A percentile compares a stretch with the other conserved stretches of the same genome.
These are phyloP conservation scores for Astraeus odoratus DNA, from an alignment of 768 basidiomycete genomes.

Conservation along the genomic window DNA sequence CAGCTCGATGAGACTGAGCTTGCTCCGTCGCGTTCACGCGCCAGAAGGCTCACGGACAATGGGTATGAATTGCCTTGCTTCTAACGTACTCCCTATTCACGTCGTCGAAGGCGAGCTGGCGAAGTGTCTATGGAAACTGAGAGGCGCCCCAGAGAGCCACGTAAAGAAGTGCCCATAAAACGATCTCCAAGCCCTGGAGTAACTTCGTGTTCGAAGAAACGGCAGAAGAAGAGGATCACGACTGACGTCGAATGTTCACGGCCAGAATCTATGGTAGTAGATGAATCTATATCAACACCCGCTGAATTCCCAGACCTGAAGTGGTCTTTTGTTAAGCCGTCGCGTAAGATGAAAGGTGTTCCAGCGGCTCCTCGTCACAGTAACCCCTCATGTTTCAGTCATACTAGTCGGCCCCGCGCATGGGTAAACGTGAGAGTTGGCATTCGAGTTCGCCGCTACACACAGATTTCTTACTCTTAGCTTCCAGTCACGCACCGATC, in stretches of 20 bases:
- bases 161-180: neutral
- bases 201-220: neutral
- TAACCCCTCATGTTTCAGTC: neutral
- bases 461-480: neutral
- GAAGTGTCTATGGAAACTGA: too few species aligned
- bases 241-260: neutral
- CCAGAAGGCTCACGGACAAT: neutral
- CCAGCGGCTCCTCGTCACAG: neutral
- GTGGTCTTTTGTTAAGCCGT: constrained; percentile 17
- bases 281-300: too few species aligned
- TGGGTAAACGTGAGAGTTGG: constrained; percentile 22
- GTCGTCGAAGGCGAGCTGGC: too few species aligned
- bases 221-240: neutral
- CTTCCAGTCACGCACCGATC: constrained; percentile 16
- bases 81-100: too few species aligned
- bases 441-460: neutral
- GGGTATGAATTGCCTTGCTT: neutral
- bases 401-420: constrained; percentile 12
- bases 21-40: neutral
- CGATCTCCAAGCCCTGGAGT: neutral
- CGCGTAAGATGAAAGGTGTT: neutral
- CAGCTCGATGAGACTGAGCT: neutral
- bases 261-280: too few species aligned
- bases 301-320: neutral
- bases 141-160: neutral